Evolutionary conservation across 768 basidiomycete genomes (phyloP).

Genomic region (Holtermannia corniformis): DNA sequence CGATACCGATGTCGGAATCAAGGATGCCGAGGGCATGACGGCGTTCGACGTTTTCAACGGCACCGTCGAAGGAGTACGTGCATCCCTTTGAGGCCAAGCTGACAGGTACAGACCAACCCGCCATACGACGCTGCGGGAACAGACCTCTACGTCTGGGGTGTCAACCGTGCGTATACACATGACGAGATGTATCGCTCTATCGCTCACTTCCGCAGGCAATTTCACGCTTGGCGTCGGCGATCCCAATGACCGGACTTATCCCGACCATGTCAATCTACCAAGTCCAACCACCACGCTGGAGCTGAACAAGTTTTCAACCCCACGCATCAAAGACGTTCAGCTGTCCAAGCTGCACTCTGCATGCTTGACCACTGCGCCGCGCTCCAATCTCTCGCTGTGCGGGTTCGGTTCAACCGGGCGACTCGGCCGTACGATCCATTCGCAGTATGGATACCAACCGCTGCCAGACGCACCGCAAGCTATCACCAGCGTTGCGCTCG

Average conservation of each 20-base stretch:
- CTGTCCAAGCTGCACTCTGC: constrained; percentile 88
- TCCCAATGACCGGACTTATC: constrained; percentile 62
- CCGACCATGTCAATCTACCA: constrained; percentile 62
- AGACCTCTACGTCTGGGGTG: constrained; percentile 81
- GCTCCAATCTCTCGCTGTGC: constrained; percentile 69
- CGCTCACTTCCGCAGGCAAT: constrained; percentile 47
- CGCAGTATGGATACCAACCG: constrained; percentile 62
- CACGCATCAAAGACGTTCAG: constrained; percentile 55
- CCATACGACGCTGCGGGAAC: constrained; percentile 38
- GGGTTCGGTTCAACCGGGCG: constrained; percentile 84
- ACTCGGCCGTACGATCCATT: constrained; percentile 65
- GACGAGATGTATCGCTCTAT: neutral
- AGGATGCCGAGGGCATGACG: constrained; percentile 78
- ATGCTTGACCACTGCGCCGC: constrained; percentile 62
- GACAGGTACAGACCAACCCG: constrained; percentile 35
- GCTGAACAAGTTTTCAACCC: constrained; percentile 51
- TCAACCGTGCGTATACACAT: constrained; percentile 48
- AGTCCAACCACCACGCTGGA: constrained; percentile 30
- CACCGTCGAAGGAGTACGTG: constrained; percentile 55
- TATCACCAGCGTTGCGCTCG: constrained; percentile 64
- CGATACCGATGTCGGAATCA: constrained; percentile 62
- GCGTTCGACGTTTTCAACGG: constrained; percentile 90
- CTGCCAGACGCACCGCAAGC: constrained; percentile 52
- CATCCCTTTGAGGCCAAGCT: constrained; percentile 9
- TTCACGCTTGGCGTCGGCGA: constrained; percentile 79